A percentile compares a stretch with the other conserved stretches of the same genome.
phyloP scores from a whole-genome alignment of 1,139 yeast species.

The Pichia sp. region DNA sequence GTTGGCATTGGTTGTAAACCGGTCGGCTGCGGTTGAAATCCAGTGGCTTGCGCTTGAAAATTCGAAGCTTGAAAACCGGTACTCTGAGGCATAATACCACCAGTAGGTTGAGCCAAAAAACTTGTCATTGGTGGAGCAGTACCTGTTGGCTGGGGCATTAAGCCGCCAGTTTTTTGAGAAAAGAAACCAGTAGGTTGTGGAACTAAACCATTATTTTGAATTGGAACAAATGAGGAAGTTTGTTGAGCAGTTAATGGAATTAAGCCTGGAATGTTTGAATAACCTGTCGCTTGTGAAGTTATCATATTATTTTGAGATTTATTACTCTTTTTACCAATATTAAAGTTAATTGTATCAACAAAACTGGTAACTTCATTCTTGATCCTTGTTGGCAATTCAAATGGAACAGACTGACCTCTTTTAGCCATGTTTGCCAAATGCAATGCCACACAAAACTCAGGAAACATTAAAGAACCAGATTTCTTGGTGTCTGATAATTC shows the following conservation, averaged over 20 bases:
- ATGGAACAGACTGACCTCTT: conserved; percentile 74
- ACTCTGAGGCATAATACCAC: conserved; percentile 28
- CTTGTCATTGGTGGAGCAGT: conserved; percentile 21
- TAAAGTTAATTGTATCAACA: conserved; percentile 82
- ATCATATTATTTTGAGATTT: conserved; percentile 31
- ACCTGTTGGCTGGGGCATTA: conserved; percentile 23
- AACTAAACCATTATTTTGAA: conserved; percentile 36
- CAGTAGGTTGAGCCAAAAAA: conserved; percentile 27
- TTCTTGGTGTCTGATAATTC: conserved; percentile 79
- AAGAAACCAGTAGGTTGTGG: conserved; percentile 33
- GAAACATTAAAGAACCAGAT: conserved; percentile 80
- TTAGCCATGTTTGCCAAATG: conserved; percentile 77
- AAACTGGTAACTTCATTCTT: conserved; percentile 78
- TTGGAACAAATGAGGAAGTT: conserved; percentile 36
- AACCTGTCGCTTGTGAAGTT: conserved; percentile 25
- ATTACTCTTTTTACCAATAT: conserved; percentile 41
- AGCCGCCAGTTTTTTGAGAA: conserved; percentile 28
- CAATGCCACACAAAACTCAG: conserved; percentile 91
- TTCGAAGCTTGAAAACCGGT: conserved; percentile 17
- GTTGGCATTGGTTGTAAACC: conserved; percentile 51
- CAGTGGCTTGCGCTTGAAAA: conserved; percentile 23
- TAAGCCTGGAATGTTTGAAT: conserved; percentile 30
- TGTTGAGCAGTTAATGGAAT: conserved; percentile 27
- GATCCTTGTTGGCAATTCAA: conserved; percentile 62
- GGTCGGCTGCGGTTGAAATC: conserved; percentile 31